Evolutionary conservation across 345 rosid species (phyloP).

Genomic region (Rhizophora mangle): DNA sequence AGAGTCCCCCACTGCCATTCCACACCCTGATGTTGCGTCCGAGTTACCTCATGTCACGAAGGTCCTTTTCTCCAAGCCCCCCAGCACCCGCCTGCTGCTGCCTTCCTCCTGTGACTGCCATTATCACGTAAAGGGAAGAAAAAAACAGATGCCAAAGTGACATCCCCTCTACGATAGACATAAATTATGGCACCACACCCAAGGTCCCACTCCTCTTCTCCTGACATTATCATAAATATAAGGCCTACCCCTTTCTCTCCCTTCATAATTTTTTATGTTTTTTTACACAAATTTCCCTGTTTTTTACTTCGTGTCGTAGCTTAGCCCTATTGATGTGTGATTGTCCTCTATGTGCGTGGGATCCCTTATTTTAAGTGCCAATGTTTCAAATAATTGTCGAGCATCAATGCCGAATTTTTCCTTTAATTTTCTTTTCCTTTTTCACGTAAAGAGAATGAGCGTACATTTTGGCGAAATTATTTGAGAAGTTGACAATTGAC

Average conservation of each 20-base stretch:
- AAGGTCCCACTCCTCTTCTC: conserved; percentile 19
- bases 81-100: not conserved
- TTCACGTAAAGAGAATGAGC: too few relatives aligned
- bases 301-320: not conserved
- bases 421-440: too few relatives aligned
- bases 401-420: too few relatives aligned
- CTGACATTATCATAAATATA: conserved; percentile 33
- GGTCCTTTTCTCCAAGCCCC: conserved; percentile 7
- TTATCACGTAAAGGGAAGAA: conserved; percentile 16
- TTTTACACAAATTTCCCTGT: not conserved
- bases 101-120: conserved; percentile 34
- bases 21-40: conserved; percentile 23
- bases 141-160: conserved; percentile 15
- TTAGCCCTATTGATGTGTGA: not conserved
- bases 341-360: too few relatives aligned
- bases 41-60: not conserved
- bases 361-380: too few relatives aligned
- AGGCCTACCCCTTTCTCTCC: conserved; percentile 13
- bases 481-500: too few relatives aligned
- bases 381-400: too few relatives aligned
- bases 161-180: not conserved
- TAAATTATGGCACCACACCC: conserved; percentile 26
- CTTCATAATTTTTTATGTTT: conserved; percentile 12
- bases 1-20: not conserved
- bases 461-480: too few relatives aligned